These are phyloP conservation scores for Pseudomassariella vexata DNA, from an alignment of 2,329 filamentous ascomycete species.

Conservation along the genomic window DNA sequence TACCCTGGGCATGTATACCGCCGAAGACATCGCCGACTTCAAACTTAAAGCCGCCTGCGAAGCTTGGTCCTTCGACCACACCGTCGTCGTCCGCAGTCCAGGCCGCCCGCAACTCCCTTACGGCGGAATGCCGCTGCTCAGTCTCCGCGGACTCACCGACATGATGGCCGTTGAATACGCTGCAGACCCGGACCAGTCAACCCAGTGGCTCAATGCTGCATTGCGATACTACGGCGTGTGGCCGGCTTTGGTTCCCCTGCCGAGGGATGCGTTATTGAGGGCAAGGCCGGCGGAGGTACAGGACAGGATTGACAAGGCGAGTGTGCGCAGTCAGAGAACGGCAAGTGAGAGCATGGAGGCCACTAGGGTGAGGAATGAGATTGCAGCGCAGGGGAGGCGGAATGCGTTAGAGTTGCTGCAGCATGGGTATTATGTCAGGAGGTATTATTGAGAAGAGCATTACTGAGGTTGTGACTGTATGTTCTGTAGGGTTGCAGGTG, in stretches of 20 bases:
- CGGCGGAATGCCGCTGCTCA: slow-evolving; percentile 13
- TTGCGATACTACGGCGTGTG: slow-evolving; percentile 6
- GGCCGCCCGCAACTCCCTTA: slow-evolving; percentile 9
- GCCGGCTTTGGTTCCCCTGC: slow-evolving; percentile 6
- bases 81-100: slow-evolving; percentile 6
- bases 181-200: slow-evolving; percentile 6
- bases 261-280: slow-evolving; percentile 1
- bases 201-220: slow-evolving; percentile 3
- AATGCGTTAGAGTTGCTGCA: slow-evolving; percentile 1
- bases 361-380: not conserved
- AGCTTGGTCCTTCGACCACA: slow-evolving; percentile 13
- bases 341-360: slow-evolving; percentile 6
- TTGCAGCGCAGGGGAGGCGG: slow-evolving; percentile 5
- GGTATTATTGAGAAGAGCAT: slow-evolving; percentile 1
- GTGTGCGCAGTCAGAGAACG: slow-evolving; percentile 1
- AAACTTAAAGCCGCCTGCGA: slow-evolving; percentile 13
- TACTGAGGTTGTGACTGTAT: too few relatives aligned
- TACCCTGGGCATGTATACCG: slow-evolving; percentile 9
- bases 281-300: slow-evolving; percentile 5
- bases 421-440: not conserved
- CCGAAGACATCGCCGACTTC: slow-evolving; percentile 11
- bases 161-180: slow-evolving; percentile 12
- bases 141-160: slow-evolving; percentile 8
- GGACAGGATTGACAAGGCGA: slow-evolving; percentile 2
- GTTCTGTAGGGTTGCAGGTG: too few relatives aligned